A percentile compares a stretch with the other conserved stretches of the same genome.
phyloP scores from a whole-genome alignment of 441 rosid genomes.

The Syzygium syzygioides region DNA sequence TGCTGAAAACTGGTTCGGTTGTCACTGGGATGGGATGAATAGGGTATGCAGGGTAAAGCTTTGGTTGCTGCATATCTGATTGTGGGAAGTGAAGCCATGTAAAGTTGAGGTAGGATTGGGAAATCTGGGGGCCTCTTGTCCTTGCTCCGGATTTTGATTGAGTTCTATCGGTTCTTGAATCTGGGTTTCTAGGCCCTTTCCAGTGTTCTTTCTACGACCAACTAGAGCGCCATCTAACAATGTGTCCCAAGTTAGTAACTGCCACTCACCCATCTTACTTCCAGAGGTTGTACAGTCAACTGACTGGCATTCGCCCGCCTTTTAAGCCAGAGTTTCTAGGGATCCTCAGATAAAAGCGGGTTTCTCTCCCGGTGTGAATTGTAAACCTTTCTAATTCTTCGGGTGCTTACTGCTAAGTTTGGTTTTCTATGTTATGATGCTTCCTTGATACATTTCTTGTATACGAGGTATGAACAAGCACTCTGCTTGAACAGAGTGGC shows the following conservation, averaged over 20 bases:
- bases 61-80: background rate
- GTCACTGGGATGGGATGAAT: background rate
- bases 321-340: background rate
- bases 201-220: background rate
- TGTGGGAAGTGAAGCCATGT: background rate
- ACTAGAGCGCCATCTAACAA: background rate
- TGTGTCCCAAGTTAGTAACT: background rate
- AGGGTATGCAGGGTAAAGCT: background rate
- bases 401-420: background rate
- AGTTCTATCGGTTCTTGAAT: background rate
- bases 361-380: background rate
- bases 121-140: background rate
- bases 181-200: background rate
- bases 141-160: background rate
- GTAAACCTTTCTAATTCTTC: background rate
- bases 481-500: background rate
- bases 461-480: background rate
- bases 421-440: background rate
- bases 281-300: background rate
- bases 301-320: background rate
- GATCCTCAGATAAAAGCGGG: background rate
- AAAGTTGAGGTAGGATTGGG: background rate
- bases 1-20: background rate
- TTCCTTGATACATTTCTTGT: background rate
- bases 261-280: background rate